Base-by-base conservation (phyloP, 306 rosid genomes). In the Gastrolobium bilobum region DNA sequence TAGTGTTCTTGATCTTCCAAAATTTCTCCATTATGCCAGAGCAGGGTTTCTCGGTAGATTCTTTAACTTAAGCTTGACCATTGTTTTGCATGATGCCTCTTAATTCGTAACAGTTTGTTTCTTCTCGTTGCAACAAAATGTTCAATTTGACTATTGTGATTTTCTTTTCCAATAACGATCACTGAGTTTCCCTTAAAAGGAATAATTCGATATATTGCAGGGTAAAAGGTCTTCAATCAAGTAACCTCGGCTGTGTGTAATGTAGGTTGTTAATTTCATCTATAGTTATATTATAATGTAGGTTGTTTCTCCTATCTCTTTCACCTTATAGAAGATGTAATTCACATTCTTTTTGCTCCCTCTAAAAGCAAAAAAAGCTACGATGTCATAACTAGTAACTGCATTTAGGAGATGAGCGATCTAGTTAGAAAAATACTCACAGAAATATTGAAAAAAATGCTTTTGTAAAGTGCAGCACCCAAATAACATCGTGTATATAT, bases 1-100 rank as follows among this genome's bases (percentile, higher is more conserved):
- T 57, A 53, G 66, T 71, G 40, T 80, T 75, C 71, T 64, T 31
- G 13, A 13, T 81, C 67, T 54, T 82, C 67, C 56, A 59, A 66
- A 75, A 29, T 58, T 5, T 58, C 59, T 59, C 44, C 30, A 43
- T 39, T 30, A 43, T 30, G 53, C 52, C 50, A 68, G 29, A 74
- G 63, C 34, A 50, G 63, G 68, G 44, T 11, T 58, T 59, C 5
- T 59, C 5, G 10, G 50, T 69, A 20, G 4, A 69, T 39, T 13
- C 51, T 43, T 52, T 50, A 57, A 78, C 57, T 6, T 37, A 34
- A 48, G 48, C 59, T 43, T 8, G 6, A 35, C 46, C 33, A 35
- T 6, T 26, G 39, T 30, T 3, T 4, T 81, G 34, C 52, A 58
- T 59, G 10, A 38, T 65, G 56, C 7, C 11, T 11, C 68, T 54